These are phyloP conservation scores for Kodamaea anthophila DNA, from an alignment of 1,139 yeast species.

Conservation along the genomic window DNA sequence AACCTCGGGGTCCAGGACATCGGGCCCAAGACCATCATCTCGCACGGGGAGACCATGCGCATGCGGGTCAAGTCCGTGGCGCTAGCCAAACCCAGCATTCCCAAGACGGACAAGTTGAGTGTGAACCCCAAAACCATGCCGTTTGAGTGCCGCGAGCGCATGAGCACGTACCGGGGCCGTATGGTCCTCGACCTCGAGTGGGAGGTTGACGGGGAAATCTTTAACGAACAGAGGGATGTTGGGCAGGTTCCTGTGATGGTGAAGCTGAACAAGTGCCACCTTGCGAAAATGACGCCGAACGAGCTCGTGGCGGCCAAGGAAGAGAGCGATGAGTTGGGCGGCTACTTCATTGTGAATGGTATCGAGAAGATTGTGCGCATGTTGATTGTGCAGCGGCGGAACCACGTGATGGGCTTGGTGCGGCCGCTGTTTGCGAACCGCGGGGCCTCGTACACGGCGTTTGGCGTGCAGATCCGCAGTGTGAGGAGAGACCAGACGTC, in stretches of 20 bases:
- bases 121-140: slow-evolving; percentile 82
- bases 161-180: slow-evolving; percentile 68
- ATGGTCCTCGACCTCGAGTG: slow-evolving; percentile 73
- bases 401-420: slow-evolving; percentile 95
- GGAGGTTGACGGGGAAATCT: slow-evolving; percentile 80
- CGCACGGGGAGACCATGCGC: slow-evolving; percentile 59
- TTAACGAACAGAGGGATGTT: slow-evolving; percentile 79
- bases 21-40: slow-evolving; percentile 80
- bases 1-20: slow-evolving; percentile 85
- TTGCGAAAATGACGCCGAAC: slow-evolving; percentile 74
- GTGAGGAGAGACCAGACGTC: slow-evolving; percentile 97
- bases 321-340: slow-evolving; percentile 95
- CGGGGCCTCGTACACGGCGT: slow-evolving; percentile 85
- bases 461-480: slow-evolving; percentile 89
- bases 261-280: slow-evolving; percentile 83
- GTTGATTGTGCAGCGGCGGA: slow-evolving; percentile 96
- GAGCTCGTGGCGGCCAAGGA: slow-evolving; percentile 76
- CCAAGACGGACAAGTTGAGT: slow-evolving; percentile 70
- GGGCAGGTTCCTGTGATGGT: slow-evolving; percentile 93
- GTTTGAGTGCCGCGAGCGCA: slow-evolving; percentile 84
- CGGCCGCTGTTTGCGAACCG: slow-evolving; percentile 93
- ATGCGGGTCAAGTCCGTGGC: slow-evolving; percentile 84
- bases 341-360: slow-evolving; percentile 94
- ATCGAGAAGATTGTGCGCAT: slow-evolving; percentile 93
- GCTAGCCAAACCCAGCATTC: slow-evolving; percentile 74